phyloP scores from a whole-genome alignment of 495 filamentous ascomycete genomes.

The Pseudotulostoma volvatum region DNA sequence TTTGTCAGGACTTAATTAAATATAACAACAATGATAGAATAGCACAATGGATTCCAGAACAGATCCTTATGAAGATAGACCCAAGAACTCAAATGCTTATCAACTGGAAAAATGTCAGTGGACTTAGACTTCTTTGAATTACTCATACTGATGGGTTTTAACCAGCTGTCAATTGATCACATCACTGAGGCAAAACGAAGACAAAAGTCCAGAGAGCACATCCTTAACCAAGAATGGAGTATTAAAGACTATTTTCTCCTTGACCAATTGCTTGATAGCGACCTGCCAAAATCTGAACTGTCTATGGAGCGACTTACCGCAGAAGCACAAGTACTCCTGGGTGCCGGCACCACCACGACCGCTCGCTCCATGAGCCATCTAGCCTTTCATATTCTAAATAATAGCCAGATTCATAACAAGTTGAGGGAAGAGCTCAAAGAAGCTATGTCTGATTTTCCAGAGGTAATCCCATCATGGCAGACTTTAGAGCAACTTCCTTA shows the following conservation, averaged over 20 bases:
- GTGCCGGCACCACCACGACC: conserved; percentile 32
- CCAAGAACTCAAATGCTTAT: too few relatives aligned
- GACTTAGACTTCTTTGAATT: neutral
- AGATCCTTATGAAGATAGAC: too few relatives aligned
- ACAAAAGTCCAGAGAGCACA: conserved; percentile 1
- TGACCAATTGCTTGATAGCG: conserved; percentile 15
- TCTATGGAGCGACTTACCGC: conserved; percentile 11
- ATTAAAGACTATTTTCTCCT: conserved; percentile 1
- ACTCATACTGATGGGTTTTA: neutral
- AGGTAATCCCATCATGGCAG: conserved; percentile 13
- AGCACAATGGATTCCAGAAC: too few relatives aligned
- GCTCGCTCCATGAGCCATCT: conserved; percentile 20
- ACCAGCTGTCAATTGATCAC: neutral
- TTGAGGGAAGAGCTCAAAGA: conserved; percentile 16
- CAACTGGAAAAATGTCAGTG: too few relatives aligned
- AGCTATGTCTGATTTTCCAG: conserved; percentile 9
- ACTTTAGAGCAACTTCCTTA: conserved; percentile 37
- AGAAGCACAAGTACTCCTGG: conserved; percentile 27
- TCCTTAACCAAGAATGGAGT: neutral
- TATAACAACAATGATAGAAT: too few relatives aligned
- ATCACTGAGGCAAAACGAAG: neutral
- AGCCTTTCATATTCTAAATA: too few relatives aligned
- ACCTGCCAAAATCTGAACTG: conserved; percentile 23
- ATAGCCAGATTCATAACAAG: conserved; percentile 17
- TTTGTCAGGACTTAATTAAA: neutral